Base-by-base conservation (phyloP, 495 filamentous ascomycete genomes). In the Paragyromitra xinjiangensis region DNA sequence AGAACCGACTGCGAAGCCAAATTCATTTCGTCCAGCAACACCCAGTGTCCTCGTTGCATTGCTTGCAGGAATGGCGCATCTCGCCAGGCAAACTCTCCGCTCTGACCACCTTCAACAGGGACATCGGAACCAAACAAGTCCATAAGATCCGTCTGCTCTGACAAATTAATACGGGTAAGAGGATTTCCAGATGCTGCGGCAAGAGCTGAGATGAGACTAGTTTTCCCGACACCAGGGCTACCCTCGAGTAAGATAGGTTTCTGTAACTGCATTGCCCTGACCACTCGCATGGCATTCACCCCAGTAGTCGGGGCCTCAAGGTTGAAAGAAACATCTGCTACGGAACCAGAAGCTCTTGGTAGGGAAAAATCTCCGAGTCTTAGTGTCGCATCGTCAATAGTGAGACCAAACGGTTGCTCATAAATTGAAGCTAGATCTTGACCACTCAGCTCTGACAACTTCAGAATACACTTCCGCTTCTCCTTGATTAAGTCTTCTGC, bases 1-100 rank as follows among this genome's bases (percentile, higher is more conserved):
- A 99, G 90, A 29, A 99, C 94, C 6, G 94, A 96, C 82, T 98
- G 96, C 0, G 96, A 98, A 2, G 96, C 96, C 64, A 99, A 82
- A 80, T 99, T 99, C 96, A 99, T 98, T 86, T 99, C 96, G 83
- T 99, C 96, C 0, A 99, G 86, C 8, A 99, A 85, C 7, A 98
- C 95, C 96, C 96, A 99, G 76, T 94, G 90, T 12, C 96, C 96
- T 58, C 89, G 90, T 82, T 96, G 94, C 95, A 99, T 98, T 8
- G 96, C 96, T 82, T 91, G 91, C 44, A 99, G 85, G 82, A 98
- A 99, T 1, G 96, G 94, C 14, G 94, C 96, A 83, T 98, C 94
- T 72, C 94, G 89, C 96, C 96, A 99, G 5, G 90, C 89, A 77
- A 99, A 99, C 67, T 92, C 90, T 1, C 96, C 95, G 22, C 92